A percentile compares a stretch with the other conserved stretches of the same genome.
Conservation (phyloP, 163 green algal genomes). For the Scenedesmus sp. region DNA sequence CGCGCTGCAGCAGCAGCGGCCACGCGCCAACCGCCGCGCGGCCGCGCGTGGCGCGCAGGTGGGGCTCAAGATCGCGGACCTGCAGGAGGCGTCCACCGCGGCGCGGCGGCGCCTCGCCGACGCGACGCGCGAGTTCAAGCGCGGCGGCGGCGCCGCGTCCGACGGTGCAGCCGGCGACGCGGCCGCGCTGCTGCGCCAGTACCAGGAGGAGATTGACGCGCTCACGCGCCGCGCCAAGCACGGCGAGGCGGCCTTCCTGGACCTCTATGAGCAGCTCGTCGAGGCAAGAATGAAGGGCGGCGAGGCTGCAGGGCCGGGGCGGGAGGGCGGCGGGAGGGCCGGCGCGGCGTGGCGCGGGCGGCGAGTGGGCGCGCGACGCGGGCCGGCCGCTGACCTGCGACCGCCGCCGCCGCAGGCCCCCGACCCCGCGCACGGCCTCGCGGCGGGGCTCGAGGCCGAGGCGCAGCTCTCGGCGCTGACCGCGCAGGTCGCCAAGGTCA, state of each 20-base stretch:
- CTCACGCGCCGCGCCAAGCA: constrained; percentile 70
- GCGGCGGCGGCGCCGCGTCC: constrained; percentile 43
- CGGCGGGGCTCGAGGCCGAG: constrained; percentile 62
- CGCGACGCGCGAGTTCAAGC: constrained; percentile 66
- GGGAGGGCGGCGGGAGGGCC: too few species aligned
- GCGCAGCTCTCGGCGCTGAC: constrained; percentile 66
- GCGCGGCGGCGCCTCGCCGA: constrained; percentile 85
- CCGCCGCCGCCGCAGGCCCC: constrained; percentile 60
- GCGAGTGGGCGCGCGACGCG: too few species aligned
- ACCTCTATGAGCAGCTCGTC: constrained; percentile 92
- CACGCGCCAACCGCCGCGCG: neutral
- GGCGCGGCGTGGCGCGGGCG: too few species aligned
- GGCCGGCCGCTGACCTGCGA: too few species aligned
- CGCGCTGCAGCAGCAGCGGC: neutral
- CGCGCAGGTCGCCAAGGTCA: constrained; percentile 64
- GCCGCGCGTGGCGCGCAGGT: neutral
- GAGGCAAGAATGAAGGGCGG: too few species aligned
- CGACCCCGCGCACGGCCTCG: constrained; percentile 82
- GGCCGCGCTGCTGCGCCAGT: constrained; percentile 82
- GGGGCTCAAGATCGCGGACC: constrained; percentile 83
- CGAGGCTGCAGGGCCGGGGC: too few species aligned
- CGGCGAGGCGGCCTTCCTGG: constrained; percentile 84
- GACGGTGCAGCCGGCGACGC: constrained; percentile 16
- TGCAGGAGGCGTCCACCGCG: constrained; percentile 86
- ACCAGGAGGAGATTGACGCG: constrained; percentile 93